phyloP scores from a whole-genome alignment of 805 yeast genomes.

The Wickerhamomyces bisporus region DNA sequence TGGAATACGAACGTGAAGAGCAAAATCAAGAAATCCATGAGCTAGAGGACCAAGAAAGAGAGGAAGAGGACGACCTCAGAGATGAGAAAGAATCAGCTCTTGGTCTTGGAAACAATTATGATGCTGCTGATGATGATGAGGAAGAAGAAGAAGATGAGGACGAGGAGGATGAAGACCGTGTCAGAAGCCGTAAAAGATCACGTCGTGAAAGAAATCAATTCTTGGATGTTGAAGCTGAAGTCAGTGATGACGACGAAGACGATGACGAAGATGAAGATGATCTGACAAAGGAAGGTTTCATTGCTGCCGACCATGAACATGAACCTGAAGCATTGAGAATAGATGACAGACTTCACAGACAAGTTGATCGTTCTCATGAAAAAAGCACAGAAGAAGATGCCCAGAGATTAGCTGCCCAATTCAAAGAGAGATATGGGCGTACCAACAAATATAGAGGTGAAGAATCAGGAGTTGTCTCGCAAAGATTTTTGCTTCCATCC shows the following conservation, averaged over 20 bases:
- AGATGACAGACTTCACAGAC: slow-evolving; percentile 85
- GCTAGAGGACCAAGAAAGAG: slow-evolving; percentile 18
- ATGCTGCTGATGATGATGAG: slow-evolving; percentile 26
- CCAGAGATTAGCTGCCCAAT: slow-evolving; percentile 85
- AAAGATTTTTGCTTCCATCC: slow-evolving; percentile 87
- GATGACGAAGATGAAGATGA: slow-evolving; percentile 96
- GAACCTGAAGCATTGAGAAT: slow-evolving; percentile 42
- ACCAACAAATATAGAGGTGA: slow-evolving; percentile 80
- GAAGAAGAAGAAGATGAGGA: slow-evolving; percentile 41
- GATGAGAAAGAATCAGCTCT: slow-evolving; percentile 24
- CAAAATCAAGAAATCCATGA: slow-evolving; percentile 19
- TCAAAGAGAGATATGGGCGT: slow-evolving; percentile 89
- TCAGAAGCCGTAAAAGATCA: slow-evolving; percentile 39
- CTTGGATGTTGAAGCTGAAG: slow-evolving; percentile 97
- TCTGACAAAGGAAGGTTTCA: slow-evolving; percentile 74
- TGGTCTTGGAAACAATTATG: slow-evolving; percentile 31
- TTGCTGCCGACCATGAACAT: slow-evolving; percentile 68
- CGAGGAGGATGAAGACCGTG: slow-evolving; percentile 46
- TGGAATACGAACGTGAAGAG: slow-evolving; percentile 20
- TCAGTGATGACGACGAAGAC: slow-evolving; percentile 95
- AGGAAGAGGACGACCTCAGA: slow-evolving; percentile 18
- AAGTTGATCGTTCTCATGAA: slow-evolving; percentile 82
- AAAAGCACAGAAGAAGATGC: slow-evolving; percentile 92
- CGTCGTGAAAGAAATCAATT: slow-evolving; percentile 64
- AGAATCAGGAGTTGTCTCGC: slow-evolving; percentile 81